phyloP scores from a whole-genome alignment of 2,329 filamentous ascomycete genomes.

The Calycina marina region DNA sequence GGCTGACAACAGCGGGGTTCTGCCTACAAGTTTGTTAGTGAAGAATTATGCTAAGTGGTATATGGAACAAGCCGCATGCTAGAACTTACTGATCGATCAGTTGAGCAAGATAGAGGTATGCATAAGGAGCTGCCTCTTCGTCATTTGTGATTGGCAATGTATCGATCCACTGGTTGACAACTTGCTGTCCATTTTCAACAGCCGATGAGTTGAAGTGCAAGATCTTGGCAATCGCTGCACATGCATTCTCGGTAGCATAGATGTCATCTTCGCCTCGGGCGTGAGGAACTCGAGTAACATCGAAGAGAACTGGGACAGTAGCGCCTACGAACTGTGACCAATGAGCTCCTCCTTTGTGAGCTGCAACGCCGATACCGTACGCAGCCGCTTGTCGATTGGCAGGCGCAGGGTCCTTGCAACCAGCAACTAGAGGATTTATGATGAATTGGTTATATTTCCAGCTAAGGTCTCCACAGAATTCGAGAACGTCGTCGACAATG shows the following conservation, averaged over 20 bases:
- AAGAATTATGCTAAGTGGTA: slow-evolving; percentile 10
- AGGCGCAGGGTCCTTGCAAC: slow-evolving; percentile 72
- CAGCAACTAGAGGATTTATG: slow-evolving; percentile 70
- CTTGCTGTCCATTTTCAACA: slow-evolving; percentile 59
- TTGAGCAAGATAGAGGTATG: slow-evolving; percentile 81
- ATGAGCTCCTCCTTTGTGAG: slow-evolving; percentile 73
- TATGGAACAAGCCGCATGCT: neutral
- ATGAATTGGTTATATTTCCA: slow-evolving; percentile 80
- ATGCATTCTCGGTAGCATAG: slow-evolving; percentile 95
- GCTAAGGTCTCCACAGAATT: slow-evolving; percentile 85
- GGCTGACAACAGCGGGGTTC: slow-evolving; percentile 66
- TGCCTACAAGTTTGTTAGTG: slow-evolving; percentile 41
- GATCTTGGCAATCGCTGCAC: slow-evolving; percentile 92
- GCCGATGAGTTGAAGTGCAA: slow-evolving; percentile 74
- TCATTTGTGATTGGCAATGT: slow-evolving; percentile 88
- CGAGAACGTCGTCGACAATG: slow-evolving; percentile 95
- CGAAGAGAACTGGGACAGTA: slow-evolving; percentile 69
- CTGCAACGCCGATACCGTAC: slow-evolving; percentile 90
- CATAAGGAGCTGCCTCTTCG: slow-evolving; percentile 92
- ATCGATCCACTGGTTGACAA: slow-evolving; percentile 76
- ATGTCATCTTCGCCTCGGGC: slow-evolving; percentile 84
- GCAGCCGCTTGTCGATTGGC: slow-evolving; percentile 92
- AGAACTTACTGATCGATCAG: slow-evolving; percentile 81
- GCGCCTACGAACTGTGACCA: slow-evolving; percentile 82
- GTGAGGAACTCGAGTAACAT: slow-evolving; percentile 66